Conservation (phyloP, 2,329 filamentous ascomycete species). For the Pezicula rhizophila region DNA sequence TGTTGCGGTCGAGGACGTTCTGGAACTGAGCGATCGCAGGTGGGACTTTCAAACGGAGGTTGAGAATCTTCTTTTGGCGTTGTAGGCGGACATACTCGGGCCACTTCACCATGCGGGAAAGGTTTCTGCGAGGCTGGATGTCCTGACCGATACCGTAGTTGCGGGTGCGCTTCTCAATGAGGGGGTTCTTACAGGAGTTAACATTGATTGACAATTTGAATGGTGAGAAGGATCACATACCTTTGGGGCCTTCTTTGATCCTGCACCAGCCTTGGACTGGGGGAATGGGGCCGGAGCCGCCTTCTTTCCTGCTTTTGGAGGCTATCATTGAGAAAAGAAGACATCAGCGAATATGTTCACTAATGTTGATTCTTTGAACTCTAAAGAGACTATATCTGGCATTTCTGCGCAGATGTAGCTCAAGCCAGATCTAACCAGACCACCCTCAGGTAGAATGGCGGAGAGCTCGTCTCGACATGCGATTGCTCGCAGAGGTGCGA, state of each 20-base stretch:
- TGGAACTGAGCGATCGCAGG: constrained; percentile 97
- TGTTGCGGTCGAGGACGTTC: constrained; percentile 93
- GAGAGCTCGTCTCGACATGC: constrained; percentile 29
- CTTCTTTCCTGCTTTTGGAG: constrained; percentile 97
- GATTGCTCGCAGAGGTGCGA: constrained; percentile 33
- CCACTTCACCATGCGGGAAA: constrained; percentile 98
- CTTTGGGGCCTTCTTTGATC: constrained; percentile 92
- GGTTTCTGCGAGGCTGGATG: constrained; percentile 93
- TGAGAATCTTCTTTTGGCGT: constrained; percentile 80
- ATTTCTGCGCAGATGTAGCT: constrained; percentile 39
- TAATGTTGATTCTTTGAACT: constrained; percentile 78
- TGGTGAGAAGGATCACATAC: constrained; percentile 51
- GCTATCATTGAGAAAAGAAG: constrained; percentile 99
- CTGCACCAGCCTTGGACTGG: constrained; percentile 76
- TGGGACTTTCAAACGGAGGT: constrained; percentile 97
- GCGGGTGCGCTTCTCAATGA: constrained; percentile 94
- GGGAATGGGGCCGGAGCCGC: constrained; percentile 95
- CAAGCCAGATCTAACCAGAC: constrained; percentile 58
- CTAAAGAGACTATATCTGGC: constrained; percentile 64
- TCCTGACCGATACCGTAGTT: constrained; percentile 99
- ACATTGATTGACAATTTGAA: constrained; percentile 7
- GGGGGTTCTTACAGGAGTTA: constrained; percentile 70
- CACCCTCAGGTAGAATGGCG: constrained; percentile 25
- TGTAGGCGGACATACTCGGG: constrained; percentile 98
- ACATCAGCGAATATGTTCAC: constrained; percentile 83